These are phyloP conservation scores for Rubus parviflorus DNA, from an alignment of 306 rosid species.

Conservation along the genomic window DNA sequence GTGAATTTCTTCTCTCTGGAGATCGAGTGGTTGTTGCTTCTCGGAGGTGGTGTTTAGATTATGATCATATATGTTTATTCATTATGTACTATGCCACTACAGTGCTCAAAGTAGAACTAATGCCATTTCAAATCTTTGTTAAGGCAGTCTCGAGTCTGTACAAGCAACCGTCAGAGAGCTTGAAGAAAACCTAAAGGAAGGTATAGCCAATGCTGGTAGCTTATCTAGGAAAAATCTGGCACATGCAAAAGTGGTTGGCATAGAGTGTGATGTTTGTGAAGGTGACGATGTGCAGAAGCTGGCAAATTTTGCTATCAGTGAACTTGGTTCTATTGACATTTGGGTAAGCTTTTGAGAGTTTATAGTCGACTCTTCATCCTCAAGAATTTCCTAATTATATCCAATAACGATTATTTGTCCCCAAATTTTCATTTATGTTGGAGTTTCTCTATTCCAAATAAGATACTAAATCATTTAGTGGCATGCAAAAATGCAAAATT, in stretches of 20 bases:
- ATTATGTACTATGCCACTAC: constrained; percentile 10
- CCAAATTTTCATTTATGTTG: too few relatives aligned
- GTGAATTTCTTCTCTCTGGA: constrained; percentile 92
- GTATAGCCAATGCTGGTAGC: constrained; percentile 54
- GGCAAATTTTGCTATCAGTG: constrained; percentile 58
- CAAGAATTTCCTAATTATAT: neutral
- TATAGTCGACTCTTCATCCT: neutral
- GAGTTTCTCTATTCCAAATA: neutral
- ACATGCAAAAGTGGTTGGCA: constrained; percentile 79
- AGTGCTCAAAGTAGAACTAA: constrained; percentile 26
- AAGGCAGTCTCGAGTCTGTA: constrained; percentile 80
- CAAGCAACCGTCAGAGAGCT: constrained; percentile 72
- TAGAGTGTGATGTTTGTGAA: constrained; percentile 81
- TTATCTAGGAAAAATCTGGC: constrained; percentile 51
- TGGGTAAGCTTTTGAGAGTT: constrained; percentile 60
- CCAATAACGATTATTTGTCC: too few relatives aligned
- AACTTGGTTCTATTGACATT: constrained; percentile 78
- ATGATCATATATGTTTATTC: constrained; percentile 14
- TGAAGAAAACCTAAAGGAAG: constrained; percentile 77
- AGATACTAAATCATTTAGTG: neutral
- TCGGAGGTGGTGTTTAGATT: constrained; percentile 67
- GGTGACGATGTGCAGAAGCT: constrained; percentile 69
- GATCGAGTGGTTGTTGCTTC: constrained; percentile 84
- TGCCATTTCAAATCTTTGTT: constrained; percentile 32
- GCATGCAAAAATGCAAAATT: constrained; percentile 14